phyloP scores from a whole-genome alignment of 2,329 filamentous ascomycete genomes.

The Biscogniauxia mediterranea region DNA sequence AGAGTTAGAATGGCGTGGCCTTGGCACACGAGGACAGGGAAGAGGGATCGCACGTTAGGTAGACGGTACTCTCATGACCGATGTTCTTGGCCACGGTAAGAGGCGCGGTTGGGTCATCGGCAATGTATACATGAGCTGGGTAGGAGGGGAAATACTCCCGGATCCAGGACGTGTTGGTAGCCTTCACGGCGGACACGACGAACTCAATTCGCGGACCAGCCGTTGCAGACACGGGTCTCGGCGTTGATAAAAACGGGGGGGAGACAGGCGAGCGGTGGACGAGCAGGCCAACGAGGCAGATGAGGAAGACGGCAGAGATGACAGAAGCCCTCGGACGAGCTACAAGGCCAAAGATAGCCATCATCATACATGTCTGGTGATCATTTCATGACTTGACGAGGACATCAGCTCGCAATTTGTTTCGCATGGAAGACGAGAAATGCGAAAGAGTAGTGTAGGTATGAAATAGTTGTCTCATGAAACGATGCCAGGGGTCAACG shows the following conservation, averaged over 20 bases:
- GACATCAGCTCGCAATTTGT: neutral
- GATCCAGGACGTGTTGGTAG: constrained; percentile 30
- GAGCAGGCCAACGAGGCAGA: neutral
- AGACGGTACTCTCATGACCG: constrained; percentile 37
- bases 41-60: constrained; percentile 27
- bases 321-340: constrained; percentile 3
- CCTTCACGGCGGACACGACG: constrained; percentile 25
- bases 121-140: constrained; percentile 39
- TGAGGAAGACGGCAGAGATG: neutral
- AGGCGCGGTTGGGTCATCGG: constrained; percentile 37
- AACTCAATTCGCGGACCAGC: constrained; percentile 14
- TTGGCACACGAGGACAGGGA: constrained; percentile 5
- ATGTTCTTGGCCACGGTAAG: constrained; percentile 39
- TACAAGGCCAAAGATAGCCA: constrained; percentile 5
- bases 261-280: neutral
- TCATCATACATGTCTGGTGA: neutral
- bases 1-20: neutral
- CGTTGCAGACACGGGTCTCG: neutral
- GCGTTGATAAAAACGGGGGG: neutral
- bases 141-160: constrained; percentile 21
- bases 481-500: neutral
- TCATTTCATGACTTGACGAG: neutral
- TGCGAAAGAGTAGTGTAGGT: neutral
- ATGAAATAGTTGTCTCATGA: neutral
- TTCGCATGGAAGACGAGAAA: neutral